Evolutionary conservation across 2,329 filamentous ascomycete genomes (phyloP).

Genomic region (Periconia sp.): DNA sequence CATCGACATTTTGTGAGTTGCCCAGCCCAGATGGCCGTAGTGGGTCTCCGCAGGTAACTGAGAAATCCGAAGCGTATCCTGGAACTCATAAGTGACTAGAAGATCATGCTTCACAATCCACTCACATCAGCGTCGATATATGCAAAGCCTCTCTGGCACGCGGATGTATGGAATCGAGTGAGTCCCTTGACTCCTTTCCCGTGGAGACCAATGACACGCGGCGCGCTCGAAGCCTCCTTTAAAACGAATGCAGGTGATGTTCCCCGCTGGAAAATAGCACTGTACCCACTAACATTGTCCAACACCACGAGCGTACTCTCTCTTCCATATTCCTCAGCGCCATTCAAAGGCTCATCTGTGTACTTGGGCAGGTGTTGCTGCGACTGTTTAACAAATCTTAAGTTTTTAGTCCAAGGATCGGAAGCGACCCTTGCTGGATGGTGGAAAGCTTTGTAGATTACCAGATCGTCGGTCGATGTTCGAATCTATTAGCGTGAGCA

Average conservation of each 20-base stretch:
- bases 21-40: conserved; percentile 77
- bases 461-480: conserved; percentile 79
- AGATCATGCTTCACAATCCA: too few species aligned
- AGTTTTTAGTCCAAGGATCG: conserved; percentile 58
- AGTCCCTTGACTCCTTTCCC: conserved; percentile 73
- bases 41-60: conserved; percentile 71
- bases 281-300: conserved; percentile 75
- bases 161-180: conserved; percentile 76
- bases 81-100: conserved; percentile 23
- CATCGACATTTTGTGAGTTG: conserved; percentile 73
- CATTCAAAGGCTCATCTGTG: conserved; percentile 56
- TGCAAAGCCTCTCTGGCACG: conserved; percentile 81
- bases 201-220: conserved; percentile 75
- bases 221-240: conserved; percentile 78
- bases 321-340: conserved; percentile 53
- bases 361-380: conserved; percentile 71
- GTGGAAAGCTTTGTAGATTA: conserved; percentile 83
- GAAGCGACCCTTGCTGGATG: conserved; percentile 47
- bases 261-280: conserved; percentile 82
- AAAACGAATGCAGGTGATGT: conserved; percentile 80
- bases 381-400: conserved; percentile 78
- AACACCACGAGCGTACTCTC: conserved; percentile 62
- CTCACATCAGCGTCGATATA: conserved; percentile 70
- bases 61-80: conserved; percentile 75
- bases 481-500: conserved; percentile 64